Evolutionary conservation across 768 basidiomycete species (phyloP), one percentile per base, ranked within the genome.

Genomic region (Dacryopinax spathularia): DNA sequence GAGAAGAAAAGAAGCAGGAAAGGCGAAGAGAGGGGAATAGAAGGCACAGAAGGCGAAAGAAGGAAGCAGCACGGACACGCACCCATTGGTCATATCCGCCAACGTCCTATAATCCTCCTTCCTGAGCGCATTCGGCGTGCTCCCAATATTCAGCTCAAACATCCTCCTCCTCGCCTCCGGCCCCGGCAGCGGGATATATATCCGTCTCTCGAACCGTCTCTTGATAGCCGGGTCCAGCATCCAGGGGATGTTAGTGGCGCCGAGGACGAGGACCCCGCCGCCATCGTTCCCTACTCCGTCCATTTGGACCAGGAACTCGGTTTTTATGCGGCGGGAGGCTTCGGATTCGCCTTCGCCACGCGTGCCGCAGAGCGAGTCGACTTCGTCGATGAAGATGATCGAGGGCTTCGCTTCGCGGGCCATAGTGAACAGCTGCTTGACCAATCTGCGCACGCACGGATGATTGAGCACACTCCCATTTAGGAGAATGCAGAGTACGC

Each of bases 181-280:
- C 0, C 92, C 92, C 10, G 96, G 96, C 20, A 98, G 84, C 33
- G 96, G 96, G 64, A 99, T 99, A 73, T 97, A 92, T 78, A 99
- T 94, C 64, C 96, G 86, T 75, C 96, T 97, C 75, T 98, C 94
- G 67, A 98, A 98, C 66, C 95, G 84, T 72, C 96, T 87, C 75
- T 97, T 98, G 77, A 97, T 97, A 43, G 95, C 95, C 66, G 90
- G 88, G 72, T 98, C 95, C 48, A 97, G 81, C 72, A 93, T 90
- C 95, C 95, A 98, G 1, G 96, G 96, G 61, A 98, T 96, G 68
- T 99, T 99, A 3, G 96, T 99, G 9, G 96, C 96, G 33, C 94
- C 96, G 22, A 99, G 81, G 9, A 98, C 93, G 20, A 99, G 81
- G 0, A 99, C 91, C 9, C 96, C 96, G 0, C 89, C 89, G 73